Base-by-base conservation (phyloP, 331 rosid genomes). In the Pyracantha coccinea region DNA sequence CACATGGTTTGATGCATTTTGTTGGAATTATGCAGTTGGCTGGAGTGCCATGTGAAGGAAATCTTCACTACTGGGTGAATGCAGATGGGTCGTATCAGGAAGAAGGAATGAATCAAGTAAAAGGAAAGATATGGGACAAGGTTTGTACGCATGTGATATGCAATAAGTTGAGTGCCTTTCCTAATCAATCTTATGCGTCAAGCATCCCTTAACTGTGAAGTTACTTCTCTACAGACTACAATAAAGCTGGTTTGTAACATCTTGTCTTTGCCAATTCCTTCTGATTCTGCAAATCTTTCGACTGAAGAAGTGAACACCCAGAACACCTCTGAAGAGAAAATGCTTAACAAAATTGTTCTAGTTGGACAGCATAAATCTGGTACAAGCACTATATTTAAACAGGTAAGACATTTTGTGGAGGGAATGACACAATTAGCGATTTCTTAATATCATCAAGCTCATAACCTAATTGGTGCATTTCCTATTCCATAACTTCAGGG, bases 31-130 rank as follows among this genome's bases (percentile, higher is more conserved):
- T 75, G 87, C 91, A 95, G 99, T 6, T 80, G 74, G 97, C 90
- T 38, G 83, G 97, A 68, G 97, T 90, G 27, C 91, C 87, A 3
- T 92, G 97, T 81, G 99, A 89, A 81, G 99, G 97, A 82, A 72
- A 72, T 7, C 84, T 90, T 45, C 77, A 82, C 76, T 92, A 83
- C 81, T 95, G 99, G 99, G 86, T 95, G 77, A 79, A 23, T 68
- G 75, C 82, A 47, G 96, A 92, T 78, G 97, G 99, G 61, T 78
- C 97, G 23, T 89, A 80, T 86, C 86, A 78, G 81, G 97, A 95
- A 86, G 99, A 84, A 75, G 99, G 99, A 74, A 93, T 92, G 87
- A 90, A 44, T 50, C 62, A 75, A 4, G 65, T 77, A 2, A 85
- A 79, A 69, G 99, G 91, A 17, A 53, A 68, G 74, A 87, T 95